Percentiles rank a stretch among this genome's conserved stretches.
Evolutionary conservation across 768 basidiomycete genomes (phyloP).

Genomic region (Hygrophorus russula): DNA sequence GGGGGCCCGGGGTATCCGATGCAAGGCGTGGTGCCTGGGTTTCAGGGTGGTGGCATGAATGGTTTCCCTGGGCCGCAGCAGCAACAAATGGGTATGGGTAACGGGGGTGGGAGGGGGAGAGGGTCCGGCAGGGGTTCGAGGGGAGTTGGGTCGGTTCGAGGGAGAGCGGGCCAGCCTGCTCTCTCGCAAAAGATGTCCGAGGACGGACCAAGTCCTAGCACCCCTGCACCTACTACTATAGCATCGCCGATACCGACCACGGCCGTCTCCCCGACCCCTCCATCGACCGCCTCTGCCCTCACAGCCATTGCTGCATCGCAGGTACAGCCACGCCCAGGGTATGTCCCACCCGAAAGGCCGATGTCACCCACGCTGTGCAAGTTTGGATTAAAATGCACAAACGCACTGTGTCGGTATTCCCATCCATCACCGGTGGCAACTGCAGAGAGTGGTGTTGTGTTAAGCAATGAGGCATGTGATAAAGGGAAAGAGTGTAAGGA

Average conservation of each 20-base stretch:
- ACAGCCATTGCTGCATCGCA: conserved; percentile 12
- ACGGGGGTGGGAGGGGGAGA: conserved; percentile 18
- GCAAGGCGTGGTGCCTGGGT: conserved; percentile 41
- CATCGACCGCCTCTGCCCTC: background rate
- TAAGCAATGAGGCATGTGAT: conserved; percentile 90
- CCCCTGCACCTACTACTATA: conserved; percentile 2
- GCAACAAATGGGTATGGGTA: conserved; percentile 17
- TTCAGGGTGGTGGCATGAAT: conserved; percentile 26
- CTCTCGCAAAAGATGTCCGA: conserved; percentile 15
- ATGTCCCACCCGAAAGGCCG: conserved; percentile 62
- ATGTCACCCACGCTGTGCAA: conserved; percentile 91
- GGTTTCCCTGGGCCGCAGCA: conserved; percentile 24
- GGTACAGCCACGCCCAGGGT: conserved; percentile 28
- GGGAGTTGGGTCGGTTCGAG: conserved; percentile 32
- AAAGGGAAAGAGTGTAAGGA: conserved; percentile 84
- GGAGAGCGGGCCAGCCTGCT: conserved; percentile 27
- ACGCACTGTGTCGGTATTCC: conserved; percentile 79
- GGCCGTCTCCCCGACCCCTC: background rate
- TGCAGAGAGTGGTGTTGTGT: conserved; percentile 85
- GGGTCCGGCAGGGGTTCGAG: conserved; percentile 31
- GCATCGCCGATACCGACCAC: background rate
- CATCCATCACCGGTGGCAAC: conserved; percentile 98
- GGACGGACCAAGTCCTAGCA: conserved; percentile 4
- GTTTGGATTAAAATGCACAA: conserved; percentile 84
- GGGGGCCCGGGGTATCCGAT: conserved; percentile 43